Base-by-base conservation (phyloP, 495 filamentous ascomycete genomes). In the Aspergillus affinis region DNA sequence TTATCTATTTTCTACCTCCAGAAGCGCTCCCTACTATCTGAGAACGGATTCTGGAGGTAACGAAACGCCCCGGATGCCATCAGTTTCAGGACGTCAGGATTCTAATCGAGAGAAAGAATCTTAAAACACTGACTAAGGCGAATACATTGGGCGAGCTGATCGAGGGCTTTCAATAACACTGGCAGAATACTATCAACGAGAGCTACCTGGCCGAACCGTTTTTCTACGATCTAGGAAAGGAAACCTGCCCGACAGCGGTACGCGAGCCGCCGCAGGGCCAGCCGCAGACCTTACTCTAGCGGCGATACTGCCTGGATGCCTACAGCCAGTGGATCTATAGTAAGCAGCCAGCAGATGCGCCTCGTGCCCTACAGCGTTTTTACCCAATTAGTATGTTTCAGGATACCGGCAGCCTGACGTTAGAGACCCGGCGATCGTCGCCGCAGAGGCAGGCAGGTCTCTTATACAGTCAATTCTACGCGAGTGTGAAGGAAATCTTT, bases 391-490 rank as follows among this genome's bases (percentile, higher is more conserved):
- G 55, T 58, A 18, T 51, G 5, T 30, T 50, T 2, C 20, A 29
- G 46, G 23, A 50, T 26, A 50, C 23, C 8, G 12, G 51, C 4
- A 53, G 51, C 18, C 21, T 53, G 13, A 53, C 23, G 4, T 30
- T 53, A 17, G 32, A 50, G 27, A 50, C 6, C 3, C 46, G 19
- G 13, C 45, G 26, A 51, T 32, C 21, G 21, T 50, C 21, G 8
- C 46, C 15, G 13, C 46, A 36, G 4, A 26, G 23, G 9, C 6
- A 50, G 27, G 21, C 55, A 26, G 41, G 58, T 4, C 51, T 61
- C 19, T 36, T 32, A 6, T 61, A 61, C n/a, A 55, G 23, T 20
- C 41, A 61, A 51, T 47, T 55, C 21, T 61, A 61, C 49, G 21
- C 50, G 3, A 55, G 44, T 15, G 41, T 55, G 0, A 61, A 61